Base-by-base conservation (phyloP, 2,329 filamentous ascomycete genomes). In the Ambrosiella cleistominuta region DNA sequence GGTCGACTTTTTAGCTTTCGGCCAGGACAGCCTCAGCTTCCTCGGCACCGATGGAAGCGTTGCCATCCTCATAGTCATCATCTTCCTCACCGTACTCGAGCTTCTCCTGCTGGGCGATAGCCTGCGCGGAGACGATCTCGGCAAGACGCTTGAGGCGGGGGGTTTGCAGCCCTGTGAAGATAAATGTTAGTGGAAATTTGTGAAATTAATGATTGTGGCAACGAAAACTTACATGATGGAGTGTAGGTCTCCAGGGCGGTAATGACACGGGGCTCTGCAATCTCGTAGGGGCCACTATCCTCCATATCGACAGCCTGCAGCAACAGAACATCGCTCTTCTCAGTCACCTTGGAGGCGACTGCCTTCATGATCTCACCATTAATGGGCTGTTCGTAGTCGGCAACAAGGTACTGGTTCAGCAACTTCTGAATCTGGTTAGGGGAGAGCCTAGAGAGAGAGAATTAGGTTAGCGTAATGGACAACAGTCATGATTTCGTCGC, bases 281-380 rank as follows among this genome's bases (percentile, higher is more conserved):
- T 98, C 71, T 97, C 93, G 67, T 98, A 98, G 35, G 91, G 93
- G 27, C 93, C 93, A 65, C 88, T 95, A 72, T 98, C 93, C 67
- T 98, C 93, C 90, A 98, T 96, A 70, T 98, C 93, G 60, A 98
- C 90, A 54, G 93, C 89, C 60, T 91, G 86, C 52, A 98, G 77
- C 59, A 98, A 81, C 56, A 98, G 78, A 2, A 97, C 90, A 65
- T 97, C 93, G 66, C 89, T 94, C 82, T 98, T 98, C 74, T 98
- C 93, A 1, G 91, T 97, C 52, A 98, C 93, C 57, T 90, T 81
- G 44, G 89, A 95, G 7, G 94, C 93, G 57, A 98, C 94, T 7
- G 93, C 93, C 75, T 98, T 98, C 93, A 98, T 98, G 68, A 98
- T 98, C 70, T 98, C 93, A 68, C 91, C 93, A 66, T 98, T 97